Evolutionary conservation across 768 basidiomycete genomes (phyloP).

Genomic region (Trametes punicea): DNA sequence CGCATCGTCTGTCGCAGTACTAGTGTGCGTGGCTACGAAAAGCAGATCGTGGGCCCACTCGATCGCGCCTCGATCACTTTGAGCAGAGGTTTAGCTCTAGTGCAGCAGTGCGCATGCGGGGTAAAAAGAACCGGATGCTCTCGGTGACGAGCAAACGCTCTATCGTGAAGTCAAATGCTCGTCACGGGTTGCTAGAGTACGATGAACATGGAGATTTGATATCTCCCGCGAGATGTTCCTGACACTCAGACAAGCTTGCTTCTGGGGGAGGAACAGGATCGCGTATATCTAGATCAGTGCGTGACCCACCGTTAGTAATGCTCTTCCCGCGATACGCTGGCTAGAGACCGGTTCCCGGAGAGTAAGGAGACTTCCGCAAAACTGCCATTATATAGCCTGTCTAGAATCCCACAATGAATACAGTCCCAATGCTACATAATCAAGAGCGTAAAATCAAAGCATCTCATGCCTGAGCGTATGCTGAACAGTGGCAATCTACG

Average conservation of each 20-base stretch:
- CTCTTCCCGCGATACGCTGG: background rate
- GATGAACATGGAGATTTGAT: no score
- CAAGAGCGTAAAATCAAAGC: no score
- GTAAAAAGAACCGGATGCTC: conserved; percentile 1
- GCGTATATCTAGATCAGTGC: background rate
- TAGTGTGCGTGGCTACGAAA: background rate
- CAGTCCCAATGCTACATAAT: no score
- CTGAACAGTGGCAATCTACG: background rate
- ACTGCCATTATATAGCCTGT: no score
- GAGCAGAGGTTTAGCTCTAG: no score
- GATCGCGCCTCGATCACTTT: background rate
- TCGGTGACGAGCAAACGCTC: background rate
- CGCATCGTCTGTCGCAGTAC: background rate
- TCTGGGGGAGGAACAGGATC: background rate
- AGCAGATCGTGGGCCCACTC: background rate
- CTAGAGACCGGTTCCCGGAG: background rate
- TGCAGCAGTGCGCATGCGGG: background rate
- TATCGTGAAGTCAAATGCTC: background rate
- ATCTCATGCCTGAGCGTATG: no score
- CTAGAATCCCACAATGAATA: no score
- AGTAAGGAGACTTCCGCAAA: no score
- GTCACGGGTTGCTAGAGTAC: background rate
- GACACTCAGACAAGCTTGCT: background rate
- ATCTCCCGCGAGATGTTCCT: no score
- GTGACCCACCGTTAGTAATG: background rate